Percentiles rank a stretch among this genome's conserved stretches.
Conservation (phyloP, 345 rosid genomes). For the Laguncularia racemosa region DNA sequence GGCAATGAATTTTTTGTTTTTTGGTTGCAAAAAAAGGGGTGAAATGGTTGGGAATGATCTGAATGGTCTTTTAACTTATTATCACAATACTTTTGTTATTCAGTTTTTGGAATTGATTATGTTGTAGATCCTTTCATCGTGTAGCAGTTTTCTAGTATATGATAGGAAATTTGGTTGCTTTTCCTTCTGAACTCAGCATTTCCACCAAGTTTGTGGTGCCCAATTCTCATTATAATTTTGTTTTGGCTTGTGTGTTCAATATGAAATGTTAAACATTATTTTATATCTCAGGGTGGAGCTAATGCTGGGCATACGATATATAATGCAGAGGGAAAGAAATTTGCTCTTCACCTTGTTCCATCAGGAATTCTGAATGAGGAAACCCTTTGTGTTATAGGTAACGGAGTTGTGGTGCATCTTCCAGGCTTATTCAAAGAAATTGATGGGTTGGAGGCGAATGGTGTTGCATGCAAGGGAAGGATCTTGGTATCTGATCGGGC, state of each 20-base stretch:
- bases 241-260: neutral
- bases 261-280: neutral
- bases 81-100: no score
- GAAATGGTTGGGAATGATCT: no score
- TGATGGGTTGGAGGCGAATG: conserved; percentile 74
- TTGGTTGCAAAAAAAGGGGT: no score
- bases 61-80: no score
- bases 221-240: no score
- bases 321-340: conserved; percentile 85
- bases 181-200: no score
- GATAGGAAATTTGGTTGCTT: no score
- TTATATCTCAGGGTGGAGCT: conserved; percentile 73
- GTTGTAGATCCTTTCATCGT: no score
- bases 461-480: conserved; percentile 81
- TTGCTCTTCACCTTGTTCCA: conserved; percentile 95
- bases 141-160: no score
- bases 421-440: conserved; percentile 86
- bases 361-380: conserved; percentile 87
- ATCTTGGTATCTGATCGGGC: conserved; percentile 92
- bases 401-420: conserved; percentile 90
- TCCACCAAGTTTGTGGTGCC: no score
- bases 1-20: no score
- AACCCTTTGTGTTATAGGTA: conserved; percentile 85
- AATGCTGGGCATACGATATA: conserved; percentile 99
- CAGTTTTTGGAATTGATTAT: no score